phyloP scores from a whole-genome alignment of 2,329 filamentous ascomycete species.

The Colletotrichum sp. region DNA sequence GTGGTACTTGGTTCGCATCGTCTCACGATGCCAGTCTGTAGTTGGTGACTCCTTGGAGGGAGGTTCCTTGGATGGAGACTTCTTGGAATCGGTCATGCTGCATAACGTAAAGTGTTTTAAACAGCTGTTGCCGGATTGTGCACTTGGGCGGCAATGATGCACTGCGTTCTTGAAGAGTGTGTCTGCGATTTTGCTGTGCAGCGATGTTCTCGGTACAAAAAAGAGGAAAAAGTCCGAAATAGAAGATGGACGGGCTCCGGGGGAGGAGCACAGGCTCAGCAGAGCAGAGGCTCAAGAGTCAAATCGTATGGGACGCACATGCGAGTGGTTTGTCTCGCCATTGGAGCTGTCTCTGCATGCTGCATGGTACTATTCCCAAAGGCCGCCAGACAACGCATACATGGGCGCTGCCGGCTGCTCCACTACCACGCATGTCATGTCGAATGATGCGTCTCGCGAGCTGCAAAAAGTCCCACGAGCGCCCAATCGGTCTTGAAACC shows the following conservation, averaged over 20 bases:
- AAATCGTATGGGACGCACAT: not conserved
- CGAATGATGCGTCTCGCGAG: not conserved
- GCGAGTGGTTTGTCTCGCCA: not conserved
- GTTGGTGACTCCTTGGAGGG: not conserved
- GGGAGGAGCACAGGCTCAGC: not conserved
- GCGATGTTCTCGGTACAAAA: not conserved
- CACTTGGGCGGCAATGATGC: not conserved
- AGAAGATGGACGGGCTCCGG: not conserved
- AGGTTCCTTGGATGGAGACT: not conserved
- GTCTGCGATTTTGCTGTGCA: not conserved
- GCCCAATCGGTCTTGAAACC: not conserved
- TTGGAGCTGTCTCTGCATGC: not conserved
- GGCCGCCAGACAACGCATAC: constrained; percentile 3
- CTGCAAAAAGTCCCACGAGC: not conserved
- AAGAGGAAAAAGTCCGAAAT: not conserved
- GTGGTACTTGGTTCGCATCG: not conserved
- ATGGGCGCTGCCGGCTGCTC: not conserved
- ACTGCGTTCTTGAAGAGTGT: not conserved
- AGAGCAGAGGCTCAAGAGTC: not conserved
- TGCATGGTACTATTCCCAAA: not conserved
- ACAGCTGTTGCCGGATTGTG: not conserved
- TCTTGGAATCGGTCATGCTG: not conserved
- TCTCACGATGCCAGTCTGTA: not conserved
- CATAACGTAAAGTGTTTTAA: not conserved
- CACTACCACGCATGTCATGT: not conserved